A percentile compares a stretch with the other conserved stretches of the same genome.
These are phyloP conservation scores for Clausena lansium DNA, from an alignment of 345 rosid species.

Conservation along the genomic window DNA sequence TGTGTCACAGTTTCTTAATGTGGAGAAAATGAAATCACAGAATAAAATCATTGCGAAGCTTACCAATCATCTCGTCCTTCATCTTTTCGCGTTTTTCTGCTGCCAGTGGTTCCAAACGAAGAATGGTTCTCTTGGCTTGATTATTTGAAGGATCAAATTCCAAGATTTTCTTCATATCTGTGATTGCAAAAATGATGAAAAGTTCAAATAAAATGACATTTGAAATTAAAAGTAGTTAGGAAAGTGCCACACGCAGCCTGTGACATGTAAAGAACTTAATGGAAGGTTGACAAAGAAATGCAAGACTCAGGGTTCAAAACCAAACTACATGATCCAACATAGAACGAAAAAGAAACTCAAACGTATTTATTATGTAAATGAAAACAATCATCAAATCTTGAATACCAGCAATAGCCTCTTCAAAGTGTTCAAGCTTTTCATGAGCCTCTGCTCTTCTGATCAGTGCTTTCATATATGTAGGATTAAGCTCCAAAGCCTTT, in stretches of 20 bases:
- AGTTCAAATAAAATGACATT: background rate
- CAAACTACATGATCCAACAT: background rate
- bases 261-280: background rate
- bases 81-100: slow-evolving; percentile 88
- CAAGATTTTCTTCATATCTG: slow-evolving; percentile 81
- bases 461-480: slow-evolving; percentile 71
- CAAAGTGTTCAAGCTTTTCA: slow-evolving; percentile 86
- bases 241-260: background rate
- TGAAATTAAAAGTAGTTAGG: background rate
- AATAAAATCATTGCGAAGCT: slow-evolving; percentile 22
- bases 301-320: background rate
- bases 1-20: background rate
- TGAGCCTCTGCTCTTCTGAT: slow-evolving; percentile 82
- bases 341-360: background rate
- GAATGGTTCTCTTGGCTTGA: slow-evolving; percentile 65
- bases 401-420: slow-evolving; percentile 85
- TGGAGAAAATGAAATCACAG: background rate
- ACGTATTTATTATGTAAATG: background rate
- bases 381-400: background rate
- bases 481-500: slow-evolving; percentile 77
- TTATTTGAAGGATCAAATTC: slow-evolving; percentile 82
- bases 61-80: slow-evolving; percentile 99
- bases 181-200: slow-evolving; percentile 9
- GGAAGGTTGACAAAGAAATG: background rate
- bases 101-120: slow-evolving; percentile 80